phyloP scores from a whole-genome alignment of 768 basidiomycete species.

The Termitomyces sp. region DNA sequence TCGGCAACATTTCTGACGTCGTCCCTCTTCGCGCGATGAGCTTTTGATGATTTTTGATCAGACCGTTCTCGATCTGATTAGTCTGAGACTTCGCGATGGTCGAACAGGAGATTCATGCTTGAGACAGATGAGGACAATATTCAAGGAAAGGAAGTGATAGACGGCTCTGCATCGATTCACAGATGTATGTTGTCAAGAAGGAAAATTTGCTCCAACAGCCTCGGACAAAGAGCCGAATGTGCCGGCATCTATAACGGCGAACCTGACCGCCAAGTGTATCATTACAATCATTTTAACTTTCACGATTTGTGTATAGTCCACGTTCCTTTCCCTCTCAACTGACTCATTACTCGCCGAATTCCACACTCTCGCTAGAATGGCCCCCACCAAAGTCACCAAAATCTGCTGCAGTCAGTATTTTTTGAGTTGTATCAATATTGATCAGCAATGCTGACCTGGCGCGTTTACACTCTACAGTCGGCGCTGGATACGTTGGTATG shows the following conservation, averaged over 20 bases:
- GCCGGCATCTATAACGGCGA: neutral
- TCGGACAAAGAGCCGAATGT: neutral
- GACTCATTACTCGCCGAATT: slow-evolving; percentile 2
- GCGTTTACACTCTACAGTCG: slow-evolving; percentile 44
- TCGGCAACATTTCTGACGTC: neutral
- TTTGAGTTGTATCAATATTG: neutral
- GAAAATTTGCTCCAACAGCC: neutral
- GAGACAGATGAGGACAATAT: neutral
- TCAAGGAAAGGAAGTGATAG: neutral
- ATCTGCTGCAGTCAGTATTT: slow-evolving; percentile 82
- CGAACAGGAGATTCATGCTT: too few species aligned
- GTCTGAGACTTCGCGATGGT: too few species aligned
- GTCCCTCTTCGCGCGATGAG: too few species aligned
- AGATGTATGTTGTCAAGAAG: neutral
- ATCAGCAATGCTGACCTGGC: slow-evolving; percentile 9
- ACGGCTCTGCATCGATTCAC: neutral
- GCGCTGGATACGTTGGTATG: slow-evolving; percentile 92
- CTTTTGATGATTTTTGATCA: too few species aligned
- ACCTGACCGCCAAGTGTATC: neutral
- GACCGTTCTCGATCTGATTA: too few species aligned
- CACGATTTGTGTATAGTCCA: neutral
- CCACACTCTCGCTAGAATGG: slow-evolving; percentile 30
- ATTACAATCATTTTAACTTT: slow-evolving; percentile 1
- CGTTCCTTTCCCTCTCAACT: neutral
- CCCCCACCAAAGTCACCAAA: slow-evolving; percentile 63